Base-by-base conservation (phyloP, 2,329 filamentous ascomycete genomes). In the Phaeosphaeria sp. region DNA sequence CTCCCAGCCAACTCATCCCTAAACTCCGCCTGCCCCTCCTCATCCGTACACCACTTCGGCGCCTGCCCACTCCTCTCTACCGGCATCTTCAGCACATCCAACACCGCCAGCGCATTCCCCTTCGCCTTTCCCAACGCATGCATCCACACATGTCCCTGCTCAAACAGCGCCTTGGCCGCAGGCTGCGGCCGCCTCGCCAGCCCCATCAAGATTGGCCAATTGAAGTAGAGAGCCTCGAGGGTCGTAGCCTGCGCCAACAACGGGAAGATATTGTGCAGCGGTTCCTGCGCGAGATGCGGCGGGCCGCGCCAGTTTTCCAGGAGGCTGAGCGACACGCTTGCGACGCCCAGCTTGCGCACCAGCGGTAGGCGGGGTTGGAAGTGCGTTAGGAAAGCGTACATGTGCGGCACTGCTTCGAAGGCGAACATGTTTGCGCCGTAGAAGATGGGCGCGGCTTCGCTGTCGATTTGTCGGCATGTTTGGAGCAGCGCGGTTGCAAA, bases 391-490 rank as follows among this genome's bases (percentile, higher is more conserved):
- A 56, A 56, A 6, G 39, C 18, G 23, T 50, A 36, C 2, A 56
- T 22, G 21, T 53, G 50, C n/a, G n/a, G n/a, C 5, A 44, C 25
- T 1, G 43, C 21, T 23, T 43, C 46, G 27, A 58, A 54, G 10
- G 27, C 25, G 25, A 58, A 58, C 25, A 58, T 17, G 21, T 58
- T 58, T 18, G 36, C 17, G 20, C 55, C 51, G 21, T 54, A 58
- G 51, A 58, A 54, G 17, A 54, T 27, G 9, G 50, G 3, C 4
- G 46, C 41, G 21, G 50, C 50, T 51, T 58, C 55, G 9, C 17
- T 4, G 17, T 58, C 50, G 46, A 58, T 47, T 30, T 54, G 55
- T 6, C 22, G 46, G 23, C 51, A 54, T 4, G 30, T 41, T 10
- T 36, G 30, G 15, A 58, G 27, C n/a, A 54, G 15, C 23, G 18